Conservation (phyloP, 2,329 filamentous ascomycete genomes). For the Aaosphaeria pasadenensis region DNA sequence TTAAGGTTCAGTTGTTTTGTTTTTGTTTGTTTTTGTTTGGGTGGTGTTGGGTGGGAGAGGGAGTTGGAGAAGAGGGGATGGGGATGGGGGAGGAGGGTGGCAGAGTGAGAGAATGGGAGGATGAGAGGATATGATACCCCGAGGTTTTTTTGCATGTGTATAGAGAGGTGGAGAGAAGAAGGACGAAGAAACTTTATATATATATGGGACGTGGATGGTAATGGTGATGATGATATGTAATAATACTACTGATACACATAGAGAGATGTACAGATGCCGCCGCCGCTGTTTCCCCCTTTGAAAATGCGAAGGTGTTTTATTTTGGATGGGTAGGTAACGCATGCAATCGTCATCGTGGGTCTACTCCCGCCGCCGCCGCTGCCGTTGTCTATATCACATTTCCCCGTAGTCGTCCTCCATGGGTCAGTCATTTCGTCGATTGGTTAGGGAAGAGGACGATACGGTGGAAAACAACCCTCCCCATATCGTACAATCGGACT, state of each 20-base stretch:
- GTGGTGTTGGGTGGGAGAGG: constrained; percentile 1
- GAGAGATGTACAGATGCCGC: background rate
- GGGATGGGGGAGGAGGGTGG: too few species aligned
- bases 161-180: background rate
- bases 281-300: background rate
- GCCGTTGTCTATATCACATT: background rate
- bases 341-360: too few species aligned
- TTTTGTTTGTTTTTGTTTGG: too few species aligned
- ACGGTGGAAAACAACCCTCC: background rate
- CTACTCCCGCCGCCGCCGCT: too few species aligned
- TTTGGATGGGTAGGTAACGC: too few species aligned
- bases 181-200: background rate
- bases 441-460: too few species aligned
- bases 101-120: background rate
- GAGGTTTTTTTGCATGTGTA: background rate
- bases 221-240: background rate
- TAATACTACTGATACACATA: background rate
- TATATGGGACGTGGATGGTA: background rate
- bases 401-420: too few species aligned
- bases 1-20: too few species aligned
- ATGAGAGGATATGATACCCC: background rate
- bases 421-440: too few species aligned
- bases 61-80: background rate
- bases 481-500: background rate
- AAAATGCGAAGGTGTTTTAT: background rate